phyloP scores from a whole-genome alignment of 2,329 filamentous ascomycete species.

The Cordyceps cateniannulata region DNA sequence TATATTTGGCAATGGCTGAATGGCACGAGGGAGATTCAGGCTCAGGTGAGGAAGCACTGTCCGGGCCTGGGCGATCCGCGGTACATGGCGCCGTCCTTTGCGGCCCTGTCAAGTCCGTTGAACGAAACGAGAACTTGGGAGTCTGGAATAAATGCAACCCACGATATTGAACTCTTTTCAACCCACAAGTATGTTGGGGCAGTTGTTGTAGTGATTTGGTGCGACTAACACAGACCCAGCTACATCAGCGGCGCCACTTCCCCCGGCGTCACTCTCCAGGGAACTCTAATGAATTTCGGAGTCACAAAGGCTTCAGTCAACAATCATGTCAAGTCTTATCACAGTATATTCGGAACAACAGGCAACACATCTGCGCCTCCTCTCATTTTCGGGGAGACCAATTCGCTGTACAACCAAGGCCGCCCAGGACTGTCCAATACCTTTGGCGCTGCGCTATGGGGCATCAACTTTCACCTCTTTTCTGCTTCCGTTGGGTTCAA shows the following conservation, averaged over 20 bases:
- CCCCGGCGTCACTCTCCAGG: conserved; percentile 56
- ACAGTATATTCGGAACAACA: conserved; percentile 27
- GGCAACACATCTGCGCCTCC: conserved; percentile 27
- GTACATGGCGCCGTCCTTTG: conserved; percentile 51
- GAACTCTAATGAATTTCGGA: conserved; percentile 58
- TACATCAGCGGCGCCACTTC: conserved; percentile 55
- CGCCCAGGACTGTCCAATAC: conserved; percentile 55
- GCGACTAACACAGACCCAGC: conserved; percentile 28
- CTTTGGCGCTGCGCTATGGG: conserved; percentile 63
- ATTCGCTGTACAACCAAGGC: conserved; percentile 57
- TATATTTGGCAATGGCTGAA: conserved; percentile 54
- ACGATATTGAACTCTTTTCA: conserved; percentile 38
- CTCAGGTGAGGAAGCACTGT: conserved; percentile 39
- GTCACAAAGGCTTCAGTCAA: conserved; percentile 42
- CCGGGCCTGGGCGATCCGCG: conserved; percentile 37
- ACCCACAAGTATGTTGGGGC: background rate
- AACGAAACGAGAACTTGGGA: conserved; percentile 44
- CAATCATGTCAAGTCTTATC: conserved; percentile 41
- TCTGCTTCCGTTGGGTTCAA: conserved; percentile 48
- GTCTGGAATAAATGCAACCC: conserved; percentile 44
- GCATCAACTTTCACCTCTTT: conserved; percentile 54
- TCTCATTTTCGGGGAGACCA: conserved; percentile 54
- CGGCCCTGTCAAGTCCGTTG: conserved; percentile 43
- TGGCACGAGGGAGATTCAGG: conserved; percentile 43
- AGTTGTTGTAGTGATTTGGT: background rate